phyloP scores from a whole-genome alignment of 1,284 basidiomycete genomes.

The Heterobasidion annosum region DNA sequence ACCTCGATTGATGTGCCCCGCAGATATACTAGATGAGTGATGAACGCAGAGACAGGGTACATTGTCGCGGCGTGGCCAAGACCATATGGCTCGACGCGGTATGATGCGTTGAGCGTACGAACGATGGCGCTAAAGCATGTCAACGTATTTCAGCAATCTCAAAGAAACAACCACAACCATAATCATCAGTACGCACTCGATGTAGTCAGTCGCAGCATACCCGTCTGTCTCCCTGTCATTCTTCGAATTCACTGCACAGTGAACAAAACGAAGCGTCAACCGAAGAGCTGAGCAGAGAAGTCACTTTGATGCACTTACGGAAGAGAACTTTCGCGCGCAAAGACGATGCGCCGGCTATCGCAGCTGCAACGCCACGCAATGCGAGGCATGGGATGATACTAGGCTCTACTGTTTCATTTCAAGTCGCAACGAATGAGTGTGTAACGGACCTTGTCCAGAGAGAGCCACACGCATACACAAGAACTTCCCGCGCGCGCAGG shows the following conservation, averaged over 20 bases:
- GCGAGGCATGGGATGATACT: slow-evolving; percentile 88
- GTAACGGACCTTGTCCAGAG: slow-evolving; percentile 76
- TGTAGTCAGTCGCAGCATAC: slow-evolving; percentile 81
- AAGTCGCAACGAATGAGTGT: background rate
- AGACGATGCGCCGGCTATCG: slow-evolving; percentile 68
- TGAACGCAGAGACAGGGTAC: slow-evolving; percentile 63
- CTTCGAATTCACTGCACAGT: slow-evolving; percentile 65
- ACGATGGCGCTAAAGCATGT: slow-evolving; percentile 48
- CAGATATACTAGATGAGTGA: slow-evolving; percentile 82
- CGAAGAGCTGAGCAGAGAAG: background rate
- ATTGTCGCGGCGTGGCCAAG: slow-evolving; percentile 50
- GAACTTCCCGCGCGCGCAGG: slow-evolving; percentile 54
- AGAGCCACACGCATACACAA: slow-evolving; percentile 90
- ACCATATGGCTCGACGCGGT: slow-evolving; percentile 38
- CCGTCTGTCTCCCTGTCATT: slow-evolving; percentile 90
- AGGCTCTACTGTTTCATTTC: background rate
- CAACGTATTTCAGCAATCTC: background rate
- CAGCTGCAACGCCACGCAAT: slow-evolving; percentile 71
- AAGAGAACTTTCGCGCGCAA: slow-evolving; percentile 81
- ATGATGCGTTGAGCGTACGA: slow-evolving; percentile 59
- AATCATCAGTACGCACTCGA: slow-evolving; percentile 36
- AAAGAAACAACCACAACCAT: slow-evolving; percentile 1
- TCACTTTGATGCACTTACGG: slow-evolving; percentile 34
- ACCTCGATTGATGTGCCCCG: slow-evolving; percentile 54
- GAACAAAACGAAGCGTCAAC: background rate